Conservation (phyloP, 208 protist species). For the Tritrichomonas foetus region DNA sequence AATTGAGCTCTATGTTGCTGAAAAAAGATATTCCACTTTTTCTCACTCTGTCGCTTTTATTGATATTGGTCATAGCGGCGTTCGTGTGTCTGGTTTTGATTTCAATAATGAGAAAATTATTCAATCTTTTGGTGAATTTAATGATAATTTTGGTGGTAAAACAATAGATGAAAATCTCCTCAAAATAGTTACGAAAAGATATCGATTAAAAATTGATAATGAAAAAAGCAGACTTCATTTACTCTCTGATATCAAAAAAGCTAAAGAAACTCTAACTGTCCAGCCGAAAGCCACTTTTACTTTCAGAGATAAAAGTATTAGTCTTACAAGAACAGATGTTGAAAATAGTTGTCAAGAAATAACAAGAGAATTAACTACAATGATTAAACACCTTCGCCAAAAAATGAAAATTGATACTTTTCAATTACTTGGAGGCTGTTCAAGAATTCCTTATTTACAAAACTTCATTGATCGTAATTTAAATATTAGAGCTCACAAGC, state of each 20-base stretch:
- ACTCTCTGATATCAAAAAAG: neutral
- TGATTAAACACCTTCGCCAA: no score
- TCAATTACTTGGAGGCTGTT: no score
- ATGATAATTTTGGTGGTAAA: neutral
- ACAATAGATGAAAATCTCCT: neutral
- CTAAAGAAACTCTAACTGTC: neutral
- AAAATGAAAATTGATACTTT: no score
- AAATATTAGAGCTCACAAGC: no score
- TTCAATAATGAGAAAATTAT: neutral
- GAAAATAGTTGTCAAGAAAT: neutral
- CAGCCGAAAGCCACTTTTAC: neutral
- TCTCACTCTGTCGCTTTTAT: neutral
- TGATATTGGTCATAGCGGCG: neutral
- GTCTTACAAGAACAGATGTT: neutral
- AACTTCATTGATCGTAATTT: no score
- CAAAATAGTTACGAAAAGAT: neutral
- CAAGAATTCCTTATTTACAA: no score
- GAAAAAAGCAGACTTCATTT: neutral
- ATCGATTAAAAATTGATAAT: no score
- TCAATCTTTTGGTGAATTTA: neutral
- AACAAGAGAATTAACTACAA: no score
- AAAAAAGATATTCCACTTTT: neutral
- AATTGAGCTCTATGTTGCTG: neutral
- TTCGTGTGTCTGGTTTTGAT: neutral
- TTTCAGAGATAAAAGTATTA: neutral